Evolutionary conservation across 441 rosid genomes (phyloP).

Genomic region (Adansonia madagascariensis): DNA sequence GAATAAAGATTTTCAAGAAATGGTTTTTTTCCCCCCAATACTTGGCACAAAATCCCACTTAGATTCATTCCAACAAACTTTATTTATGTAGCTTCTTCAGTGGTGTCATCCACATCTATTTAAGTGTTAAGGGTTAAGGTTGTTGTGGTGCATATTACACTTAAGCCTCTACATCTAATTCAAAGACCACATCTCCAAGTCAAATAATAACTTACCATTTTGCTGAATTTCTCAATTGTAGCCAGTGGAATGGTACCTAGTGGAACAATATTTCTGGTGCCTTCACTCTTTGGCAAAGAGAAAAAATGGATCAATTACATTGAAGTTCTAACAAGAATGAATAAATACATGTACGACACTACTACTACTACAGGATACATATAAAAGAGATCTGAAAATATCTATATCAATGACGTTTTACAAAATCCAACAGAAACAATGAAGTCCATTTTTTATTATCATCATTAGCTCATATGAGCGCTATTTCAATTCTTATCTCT

Average conservation of each 20-base stretch:
- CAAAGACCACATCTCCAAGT: neutral
- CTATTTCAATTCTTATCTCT: neutral
- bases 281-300: conserved; percentile 65
- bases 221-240: conserved; percentile 90
- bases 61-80: conserved; percentile 12
- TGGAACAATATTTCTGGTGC: conserved; percentile 68
- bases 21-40: neutral
- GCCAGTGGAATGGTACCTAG: conserved; percentile 88
- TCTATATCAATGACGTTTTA: neutral
- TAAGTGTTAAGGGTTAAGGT: conserved; percentile 5
- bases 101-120: neutral
- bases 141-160: neutral
- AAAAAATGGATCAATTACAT: conserved; percentile 30
- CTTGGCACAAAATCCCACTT: neutral
- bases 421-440: conserved; percentile 13
- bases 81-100: neutral
- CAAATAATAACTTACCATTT: conserved; percentile 56
- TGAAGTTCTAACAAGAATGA: conserved; percentile 3
- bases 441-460: neutral
- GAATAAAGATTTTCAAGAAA: neutral
- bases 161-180: neutral
- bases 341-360: neutral
- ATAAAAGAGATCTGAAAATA: conserved; percentile 2
- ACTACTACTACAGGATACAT: neutral
- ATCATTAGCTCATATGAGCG: neutral